Conservation (phyloP, 164 flowering plant species). For the Nymphaea colorata region DNA sequence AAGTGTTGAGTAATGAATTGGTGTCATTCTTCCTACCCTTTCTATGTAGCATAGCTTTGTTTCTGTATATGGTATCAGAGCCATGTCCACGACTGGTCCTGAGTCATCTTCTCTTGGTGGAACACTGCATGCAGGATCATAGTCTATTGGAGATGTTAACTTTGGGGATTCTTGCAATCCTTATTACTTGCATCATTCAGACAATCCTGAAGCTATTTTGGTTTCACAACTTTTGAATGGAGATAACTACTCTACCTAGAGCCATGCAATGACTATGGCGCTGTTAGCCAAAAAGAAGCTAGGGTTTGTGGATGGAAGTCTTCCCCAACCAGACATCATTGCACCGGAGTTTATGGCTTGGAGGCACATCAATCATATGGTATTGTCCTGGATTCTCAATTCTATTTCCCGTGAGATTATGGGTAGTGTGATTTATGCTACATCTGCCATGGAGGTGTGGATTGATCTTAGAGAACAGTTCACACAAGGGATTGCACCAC, state of each 20-base stretch:
- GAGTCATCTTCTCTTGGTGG: too few relatives aligned
- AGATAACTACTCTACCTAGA: neutral
- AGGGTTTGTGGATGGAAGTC: neutral
- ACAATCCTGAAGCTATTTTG: neutral
- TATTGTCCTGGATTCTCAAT: neutral
- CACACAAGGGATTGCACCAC: neutral
- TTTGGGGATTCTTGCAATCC: neutral
- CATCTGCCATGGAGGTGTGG: neutral
- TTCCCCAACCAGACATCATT: neutral
- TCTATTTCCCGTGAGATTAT: neutral
- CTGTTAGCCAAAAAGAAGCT: neutral
- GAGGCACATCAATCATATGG: neutral
- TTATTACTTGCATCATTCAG: too few relatives aligned
- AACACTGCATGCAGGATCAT: too few relatives aligned
- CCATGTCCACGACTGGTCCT: too few relatives aligned
- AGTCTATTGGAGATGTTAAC: too few relatives aligned
- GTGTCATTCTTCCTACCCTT: too few relatives aligned
- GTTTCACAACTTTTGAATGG: neutral
- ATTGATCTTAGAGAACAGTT: neutral
- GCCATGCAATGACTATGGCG: neutral
- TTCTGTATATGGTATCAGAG: too few relatives aligned
- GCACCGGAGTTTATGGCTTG: neutral
- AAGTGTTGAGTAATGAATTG: too few relatives aligned
- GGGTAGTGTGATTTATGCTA: neutral
- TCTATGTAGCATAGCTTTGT: too few relatives aligned